These are phyloP conservation scores for Saccharomycopsis fodiens DNA, from an alignment of 805 yeast species.

Conservation along the genomic window DNA sequence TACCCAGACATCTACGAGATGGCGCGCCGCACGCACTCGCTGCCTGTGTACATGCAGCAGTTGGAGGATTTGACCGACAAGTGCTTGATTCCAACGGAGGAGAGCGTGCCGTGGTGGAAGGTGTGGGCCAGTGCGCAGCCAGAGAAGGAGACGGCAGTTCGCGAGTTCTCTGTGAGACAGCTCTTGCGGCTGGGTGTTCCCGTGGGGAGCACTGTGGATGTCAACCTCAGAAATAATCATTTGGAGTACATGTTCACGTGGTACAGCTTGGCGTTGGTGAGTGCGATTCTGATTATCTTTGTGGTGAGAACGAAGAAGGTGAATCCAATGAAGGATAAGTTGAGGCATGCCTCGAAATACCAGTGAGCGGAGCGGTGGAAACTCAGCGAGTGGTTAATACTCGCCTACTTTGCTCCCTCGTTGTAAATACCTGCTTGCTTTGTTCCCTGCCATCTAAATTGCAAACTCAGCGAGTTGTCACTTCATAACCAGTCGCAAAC, in stretches of 20 bases:
- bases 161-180: constrained; percentile 46
- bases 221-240: constrained; percentile 82
- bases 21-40: constrained; percentile 58
- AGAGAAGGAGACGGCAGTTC: constrained; percentile 1
- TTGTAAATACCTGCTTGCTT: too few relatives aligned
- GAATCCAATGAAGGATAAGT: constrained; percentile 38
- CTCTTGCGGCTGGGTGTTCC: constrained; percentile 83
- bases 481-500: too few relatives aligned
- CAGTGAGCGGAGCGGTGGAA: constrained; percentile 13
- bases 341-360: constrained; percentile 40
- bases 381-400: too few relatives aligned
- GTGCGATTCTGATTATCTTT: constrained; percentile 55
- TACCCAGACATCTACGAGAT: constrained; percentile 77
- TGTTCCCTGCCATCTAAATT: too few relatives aligned
- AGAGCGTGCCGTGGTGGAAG: not conserved
- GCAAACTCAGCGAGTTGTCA: too few relatives aligned
- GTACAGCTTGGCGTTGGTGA: constrained; percentile 79
- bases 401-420: too few relatives aligned
- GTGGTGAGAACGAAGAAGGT: constrained; percentile 38
- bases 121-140: constrained; percentile 8
- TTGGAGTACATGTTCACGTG: constrained; percentile 89
- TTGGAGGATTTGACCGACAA: constrained; percentile 57
- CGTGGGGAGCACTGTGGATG: constrained; percentile 71
- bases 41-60: constrained; percentile 73
- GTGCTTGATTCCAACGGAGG: constrained; percentile 28